These are phyloP conservation scores for Ceratobasidium theobromae DNA, from an alignment of 1,284 basidiomycete genomes.

Conservation along the genomic window DNA sequence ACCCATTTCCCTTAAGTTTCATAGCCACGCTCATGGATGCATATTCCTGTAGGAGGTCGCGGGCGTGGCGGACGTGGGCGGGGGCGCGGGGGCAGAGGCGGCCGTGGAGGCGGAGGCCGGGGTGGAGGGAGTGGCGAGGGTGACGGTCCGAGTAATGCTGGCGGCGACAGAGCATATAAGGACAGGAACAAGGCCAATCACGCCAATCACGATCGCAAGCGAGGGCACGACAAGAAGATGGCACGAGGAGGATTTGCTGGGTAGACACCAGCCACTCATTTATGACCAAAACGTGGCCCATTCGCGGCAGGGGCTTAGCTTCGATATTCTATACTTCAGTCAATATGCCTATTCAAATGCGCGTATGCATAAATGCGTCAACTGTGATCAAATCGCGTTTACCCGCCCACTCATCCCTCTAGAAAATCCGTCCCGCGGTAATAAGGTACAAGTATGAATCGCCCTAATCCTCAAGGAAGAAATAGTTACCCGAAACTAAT, in stretches of 20 bases:
- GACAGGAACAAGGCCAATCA: constrained; percentile 34
- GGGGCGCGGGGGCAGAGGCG: constrained; percentile 42
- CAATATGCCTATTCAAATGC: constrained; percentile 3
- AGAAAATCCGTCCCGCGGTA: constrained; percentile 6
- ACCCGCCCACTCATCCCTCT: constrained; percentile 20
- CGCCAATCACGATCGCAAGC: constrained; percentile 32
- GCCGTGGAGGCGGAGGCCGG: constrained; percentile 46
- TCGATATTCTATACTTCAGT: neutral
- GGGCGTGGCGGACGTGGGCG: constrained; percentile 43
- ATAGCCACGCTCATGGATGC: constrained; percentile 35
- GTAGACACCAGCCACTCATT: neutral
- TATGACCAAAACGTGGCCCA: neutral
- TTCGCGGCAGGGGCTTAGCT: too few species aligned
- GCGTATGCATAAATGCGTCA: constrained; percentile 5
- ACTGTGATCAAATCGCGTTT: constrained; percentile 1
- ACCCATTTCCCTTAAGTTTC: constrained; percentile 34
- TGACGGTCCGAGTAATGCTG: constrained; percentile 48
- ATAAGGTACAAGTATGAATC: neutral
- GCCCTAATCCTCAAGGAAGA: constrained; percentile 79
- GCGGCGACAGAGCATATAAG: constrained; percentile 53
- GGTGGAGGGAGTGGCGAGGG: constrained; percentile 42
- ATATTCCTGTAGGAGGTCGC: neutral
- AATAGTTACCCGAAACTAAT: constrained; percentile 76
- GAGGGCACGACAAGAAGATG: constrained; percentile 63
- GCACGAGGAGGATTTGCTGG: constrained; percentile 48